Conservation (phyloP, 1,139 yeast species). For the Groenewaldozyma auringiensis region DNA sequence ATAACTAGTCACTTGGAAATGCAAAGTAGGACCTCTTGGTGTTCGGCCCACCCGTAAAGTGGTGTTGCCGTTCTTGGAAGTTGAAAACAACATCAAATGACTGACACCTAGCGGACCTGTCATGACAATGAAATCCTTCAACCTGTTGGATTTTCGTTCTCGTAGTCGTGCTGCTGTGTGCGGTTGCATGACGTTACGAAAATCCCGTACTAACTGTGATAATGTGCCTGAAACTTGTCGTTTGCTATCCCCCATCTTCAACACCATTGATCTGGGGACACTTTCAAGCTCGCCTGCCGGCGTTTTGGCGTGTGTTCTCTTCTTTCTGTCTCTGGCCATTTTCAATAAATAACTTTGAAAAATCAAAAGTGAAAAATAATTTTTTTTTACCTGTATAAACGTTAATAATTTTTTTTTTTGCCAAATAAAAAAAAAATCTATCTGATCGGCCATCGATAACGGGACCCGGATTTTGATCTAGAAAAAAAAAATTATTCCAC, state of each 20-base stretch:
- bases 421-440: conserved; percentile 4
- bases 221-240: conserved; percentile 67
- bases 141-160: conserved; percentile 78
- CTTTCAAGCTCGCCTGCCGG: conserved; percentile 61
- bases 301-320: conserved; percentile 73
- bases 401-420: not conserved
- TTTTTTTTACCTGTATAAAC: too few species aligned
- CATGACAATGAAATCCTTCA: conserved; percentile 90
- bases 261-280: conserved; percentile 89
- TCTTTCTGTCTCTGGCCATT: conserved; percentile 44
- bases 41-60: conserved; percentile 77
- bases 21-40: conserved; percentile 92
- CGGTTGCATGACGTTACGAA: conserved; percentile 90
- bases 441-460: too few species aligned
- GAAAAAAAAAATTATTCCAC: too few species aligned
- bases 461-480: too few species aligned
- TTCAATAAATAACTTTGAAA: conserved; percentile 2
- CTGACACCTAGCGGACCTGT: conserved; percentile 95
- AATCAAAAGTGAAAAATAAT: conserved; percentile 14
- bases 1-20: conserved; percentile 69
- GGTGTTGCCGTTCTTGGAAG: conserved; percentile 69
- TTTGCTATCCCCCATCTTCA: conserved; percentile 67
- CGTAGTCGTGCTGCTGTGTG: conserved; percentile 85
- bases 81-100: conserved; percentile 80
- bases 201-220: conserved; percentile 76